A percentile compares a stretch with the other conserved stretches of the same genome.
Conservation (phyloP, 1,284 basidiomycete genomes). For the Ustilago xerochloae region DNA sequence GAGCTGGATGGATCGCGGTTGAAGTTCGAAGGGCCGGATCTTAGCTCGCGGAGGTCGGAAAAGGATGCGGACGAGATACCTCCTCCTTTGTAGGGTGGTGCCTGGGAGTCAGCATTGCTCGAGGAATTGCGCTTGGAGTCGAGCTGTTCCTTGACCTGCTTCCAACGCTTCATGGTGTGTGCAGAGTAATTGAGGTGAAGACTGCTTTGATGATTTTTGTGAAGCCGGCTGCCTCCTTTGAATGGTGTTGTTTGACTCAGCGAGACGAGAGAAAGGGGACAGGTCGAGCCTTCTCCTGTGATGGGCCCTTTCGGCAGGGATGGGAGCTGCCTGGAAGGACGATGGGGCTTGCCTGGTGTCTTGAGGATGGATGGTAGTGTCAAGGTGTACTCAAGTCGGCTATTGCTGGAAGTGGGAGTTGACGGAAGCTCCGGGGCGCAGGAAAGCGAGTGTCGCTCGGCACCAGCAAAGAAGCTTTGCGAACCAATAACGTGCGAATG, state of each 20-base stretch:
- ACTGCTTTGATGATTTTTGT: background rate
- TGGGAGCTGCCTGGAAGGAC: background rate
- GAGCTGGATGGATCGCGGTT: conserved; percentile 11
- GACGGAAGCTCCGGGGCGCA: background rate
- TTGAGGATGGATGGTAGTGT: conserved; percentile 3
- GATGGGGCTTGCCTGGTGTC: background rate
- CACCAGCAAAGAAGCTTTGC: background rate
- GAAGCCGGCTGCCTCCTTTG: background rate
- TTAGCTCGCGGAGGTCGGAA: conserved; percentile 23
- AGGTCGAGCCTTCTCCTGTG: background rate
- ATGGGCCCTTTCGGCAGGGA: background rate
- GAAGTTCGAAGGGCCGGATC: conserved; percentile 7
- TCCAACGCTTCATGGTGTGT: conserved; percentile 34
- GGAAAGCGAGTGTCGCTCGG: background rate
- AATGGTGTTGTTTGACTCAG: no score
- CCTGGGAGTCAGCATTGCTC: background rate
- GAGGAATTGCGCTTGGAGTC: conserved; percentile 37
- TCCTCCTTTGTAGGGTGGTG: conserved; percentile 29
- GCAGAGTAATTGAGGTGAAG: background rate
- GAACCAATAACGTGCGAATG: no score
- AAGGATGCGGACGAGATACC: conserved; percentile 42
- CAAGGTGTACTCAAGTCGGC: background rate
- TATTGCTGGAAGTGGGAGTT: background rate
- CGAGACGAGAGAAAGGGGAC: background rate
- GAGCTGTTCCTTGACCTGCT: conserved; percentile 42